Evolutionary conservation across 345 rosid genomes (phyloP).

Genomic region (sweet orange (Citrus sinensis)): DNA sequence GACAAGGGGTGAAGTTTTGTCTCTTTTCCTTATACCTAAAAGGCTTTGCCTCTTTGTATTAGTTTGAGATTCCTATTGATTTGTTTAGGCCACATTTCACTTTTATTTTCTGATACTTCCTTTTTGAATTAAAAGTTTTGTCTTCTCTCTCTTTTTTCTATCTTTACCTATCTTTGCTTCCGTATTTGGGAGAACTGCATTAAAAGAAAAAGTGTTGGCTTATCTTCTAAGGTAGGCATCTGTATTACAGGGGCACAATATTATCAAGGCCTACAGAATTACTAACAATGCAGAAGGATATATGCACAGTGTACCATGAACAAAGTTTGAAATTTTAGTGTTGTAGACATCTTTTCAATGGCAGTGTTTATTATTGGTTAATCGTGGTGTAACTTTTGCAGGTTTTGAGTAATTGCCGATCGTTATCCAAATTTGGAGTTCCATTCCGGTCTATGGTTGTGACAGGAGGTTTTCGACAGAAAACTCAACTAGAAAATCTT

Average conservation of each 20-base stretch:
- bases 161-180: neutral
- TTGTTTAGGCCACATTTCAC: neutral
- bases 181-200: neutral
- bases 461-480: conserved; percentile 89
- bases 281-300: conserved; percentile 12
- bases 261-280: neutral
- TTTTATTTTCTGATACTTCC: neutral
- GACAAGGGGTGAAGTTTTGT: neutral
- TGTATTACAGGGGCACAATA: neutral
- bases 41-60: neutral
- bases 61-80: neutral
- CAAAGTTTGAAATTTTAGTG: neutral
- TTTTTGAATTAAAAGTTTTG: neutral
- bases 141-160: neutral
- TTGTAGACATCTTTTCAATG: conserved; percentile 2
- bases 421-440: conserved; percentile 76
- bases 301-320: neutral
- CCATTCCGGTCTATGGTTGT: conserved; percentile 89
- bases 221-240: neutral
- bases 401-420: conserved; percentile 77
- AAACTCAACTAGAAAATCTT: conserved; percentile 79
- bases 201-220: neutral
- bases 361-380: conserved; percentile 17
- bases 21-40: neutral
- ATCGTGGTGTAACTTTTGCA: conserved; percentile 40